Conservation (phyloP, 73 alveolate genomes). For the Tetrahymena thermophila region DNA sequence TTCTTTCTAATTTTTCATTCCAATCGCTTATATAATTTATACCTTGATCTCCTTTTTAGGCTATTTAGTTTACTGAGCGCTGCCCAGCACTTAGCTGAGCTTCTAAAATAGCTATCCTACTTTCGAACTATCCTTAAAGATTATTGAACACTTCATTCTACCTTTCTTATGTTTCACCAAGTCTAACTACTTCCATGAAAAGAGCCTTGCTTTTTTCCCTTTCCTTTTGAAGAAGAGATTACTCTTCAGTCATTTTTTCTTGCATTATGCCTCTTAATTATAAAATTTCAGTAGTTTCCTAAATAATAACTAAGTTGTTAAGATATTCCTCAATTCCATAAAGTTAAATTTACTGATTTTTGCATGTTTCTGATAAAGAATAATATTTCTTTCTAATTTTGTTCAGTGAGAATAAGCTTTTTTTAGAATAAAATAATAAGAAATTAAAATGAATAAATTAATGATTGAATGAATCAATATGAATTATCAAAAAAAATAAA, state of each 20-base stretch:
- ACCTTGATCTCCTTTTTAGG: slow-evolving; percentile 38
- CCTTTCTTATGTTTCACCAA: slow-evolving; percentile 18
- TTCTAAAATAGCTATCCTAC: slow-evolving; percentile 10
- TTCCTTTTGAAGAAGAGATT: background rate
- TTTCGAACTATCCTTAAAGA: background rate
- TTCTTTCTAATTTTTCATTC: slow-evolving; percentile 25
- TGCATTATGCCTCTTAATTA: slow-evolving; percentile 26
- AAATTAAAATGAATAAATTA: no score
- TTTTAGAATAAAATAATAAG: background rate
- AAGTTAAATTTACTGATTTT: background rate
- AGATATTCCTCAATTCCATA: background rate
- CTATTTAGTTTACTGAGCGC: slow-evolving; percentile 18
- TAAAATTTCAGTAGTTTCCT: slow-evolving; percentile 15
- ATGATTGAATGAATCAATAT: no score
- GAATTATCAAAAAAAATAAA: no score
- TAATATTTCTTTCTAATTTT: slow-evolving; percentile 21
- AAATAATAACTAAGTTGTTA: background rate
- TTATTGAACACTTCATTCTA: background rate
- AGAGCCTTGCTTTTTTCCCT: slow-evolving; percentile 30
- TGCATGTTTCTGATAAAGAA: slow-evolving; percentile 11
- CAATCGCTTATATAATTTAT: slow-evolving; percentile 29
- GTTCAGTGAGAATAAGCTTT: background rate
- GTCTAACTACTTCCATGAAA: slow-evolving; percentile 41
- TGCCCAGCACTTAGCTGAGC: slow-evolving; percentile 17
- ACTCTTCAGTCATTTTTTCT: slow-evolving; percentile 34